Evolutionary conservation across 345 rosid genomes (phyloP).

Genomic region (Eucalyptus cloeziana): DNA sequence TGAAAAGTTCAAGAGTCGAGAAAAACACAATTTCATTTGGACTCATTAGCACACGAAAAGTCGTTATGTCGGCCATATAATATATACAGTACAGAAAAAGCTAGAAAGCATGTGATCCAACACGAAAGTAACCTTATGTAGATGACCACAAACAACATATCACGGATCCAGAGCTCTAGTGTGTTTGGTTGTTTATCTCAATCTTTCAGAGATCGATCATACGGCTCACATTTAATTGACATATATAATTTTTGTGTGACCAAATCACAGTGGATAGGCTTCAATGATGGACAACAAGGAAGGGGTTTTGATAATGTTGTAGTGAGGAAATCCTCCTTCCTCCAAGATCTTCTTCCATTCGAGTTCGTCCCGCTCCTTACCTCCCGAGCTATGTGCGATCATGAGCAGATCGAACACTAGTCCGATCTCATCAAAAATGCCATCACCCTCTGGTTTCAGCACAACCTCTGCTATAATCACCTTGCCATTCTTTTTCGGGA

Average conservation of each 20-base stretch:
- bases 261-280: neutral
- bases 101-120: neutral
- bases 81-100: neutral
- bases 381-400: slow-evolving; percentile 3
- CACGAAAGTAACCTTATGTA: neutral
- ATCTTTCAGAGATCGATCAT: neutral
- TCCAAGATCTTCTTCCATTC: slow-evolving; percentile 16
- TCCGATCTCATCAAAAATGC: neutral
- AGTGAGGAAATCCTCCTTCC: slow-evolving; percentile 16
- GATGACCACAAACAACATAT: neutral
- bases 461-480: slow-evolving; percentile 5
- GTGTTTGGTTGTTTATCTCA: neutral
- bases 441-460: neutral
- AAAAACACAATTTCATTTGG: neutral
- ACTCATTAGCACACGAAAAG: neutral
- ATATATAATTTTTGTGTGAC: neutral
- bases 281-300: slow-evolving; percentile 6
- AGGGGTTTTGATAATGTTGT: slow-evolving; percentile 7
- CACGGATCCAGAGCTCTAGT: neutral
- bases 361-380: slow-evolving; percentile 8
- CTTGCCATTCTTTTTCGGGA: neutral
- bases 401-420: slow-evolving; percentile 5
- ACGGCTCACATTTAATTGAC: neutral
- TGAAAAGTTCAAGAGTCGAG: neutral
- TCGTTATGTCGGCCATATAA: neutral